Base-by-base conservation (phyloP, 352 stramenopile species). In the Pythium sp. region DNA sequence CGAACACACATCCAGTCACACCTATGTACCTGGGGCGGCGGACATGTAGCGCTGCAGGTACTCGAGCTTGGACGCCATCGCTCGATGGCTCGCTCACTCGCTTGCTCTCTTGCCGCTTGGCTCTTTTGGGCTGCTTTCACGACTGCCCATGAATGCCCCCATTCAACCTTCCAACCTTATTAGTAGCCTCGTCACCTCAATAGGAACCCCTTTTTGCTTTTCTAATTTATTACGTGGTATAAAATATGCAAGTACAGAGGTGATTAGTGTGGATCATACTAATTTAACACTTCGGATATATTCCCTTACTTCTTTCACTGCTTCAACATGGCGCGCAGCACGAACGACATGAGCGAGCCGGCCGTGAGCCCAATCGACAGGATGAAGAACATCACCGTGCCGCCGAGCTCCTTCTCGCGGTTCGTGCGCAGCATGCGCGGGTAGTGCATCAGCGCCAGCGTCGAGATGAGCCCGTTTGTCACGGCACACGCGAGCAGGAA, bases 341-440 rank as follows among this genome's bases (percentile, higher is more conserved):
- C 77, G 58, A 95, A 95, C 24, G 84, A 91, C 69, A 91, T 84
- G 69, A 95, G 74, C 51, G 85, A 89, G 49, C 87, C 87, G 8
- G 73, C 76, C 3, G 79, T 91, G 62, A 94, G 78, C 14, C 87
- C 87, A 8, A 91, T 68, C 4, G 84, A 92, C 20, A 95, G 72
- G 58, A 91, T 77, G 58, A 94, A 92, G 72, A 93, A 93, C 82
- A 95, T 92, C 72, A 93, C 72, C 32, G 81, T 91, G 46, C 87
- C 83, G 46, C 83, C 81, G 22, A 92, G 55, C 60, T 92, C 84
- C 58, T 94, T 94, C 55, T 90, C 87, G 38, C 72, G 73, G 65
- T 78, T 87, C 36, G 73, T 78, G 34, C 62, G 69, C 24, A 92
- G 78, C 30, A 86, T 46, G 38, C 77, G 65, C 26, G 87, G 81